Base-by-base conservation (phyloP, 257 asterid genomes). In the Nicotiana obtusifolia region DNA sequence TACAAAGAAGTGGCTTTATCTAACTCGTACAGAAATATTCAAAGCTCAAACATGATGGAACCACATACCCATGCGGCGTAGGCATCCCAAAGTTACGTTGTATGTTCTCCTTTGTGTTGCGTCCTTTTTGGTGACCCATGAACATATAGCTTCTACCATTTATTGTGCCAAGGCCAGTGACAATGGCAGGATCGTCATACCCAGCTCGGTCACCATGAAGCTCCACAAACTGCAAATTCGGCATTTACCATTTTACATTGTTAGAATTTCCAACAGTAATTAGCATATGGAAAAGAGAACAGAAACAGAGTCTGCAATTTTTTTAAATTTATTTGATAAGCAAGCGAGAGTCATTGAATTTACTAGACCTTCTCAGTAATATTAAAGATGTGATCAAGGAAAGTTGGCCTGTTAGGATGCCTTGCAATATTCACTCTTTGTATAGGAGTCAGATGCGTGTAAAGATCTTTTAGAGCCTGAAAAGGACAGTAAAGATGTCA, bases 11-110 rank as follows among this genome's bases (percentile, higher is more conserved):
- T 81, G 52, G 54, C 30, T 57, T 65, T 62, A 56, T 85, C 41
- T 37, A 64, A 73, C 15, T 31, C 54, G 15, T n/a, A 35, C 52
- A 59, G 44, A 83, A 62, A 64, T 24, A 76, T 11, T 69, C 22
- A 78, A 78, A 62, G 44, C 64, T 44, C 49, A 47, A 52, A 80
- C 22, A n/a, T 35, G 5, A 81, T 56, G 20, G 76, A 78, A 82
- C 44, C 53, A 33, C 88, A 81, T 91, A 94, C 98, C 98, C 98
- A 84, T 94, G 98, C 69, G 98, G 98, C 59, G 98, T 94, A 67
- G 98, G 98, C 98, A 94, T 94, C 86, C 97, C 98, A 86, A 94
- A 93, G 92, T 94, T 94, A 19, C 98, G 93, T 75, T 88, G 87
- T 76, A 94, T 93, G 85, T 93, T 94, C 87, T 94, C 98, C 89